A percentile compares a stretch with the other conserved stretches of the same genome.
Conservation (phyloP, 179 eudicot species). For the Actinidia arguta region DNA sequence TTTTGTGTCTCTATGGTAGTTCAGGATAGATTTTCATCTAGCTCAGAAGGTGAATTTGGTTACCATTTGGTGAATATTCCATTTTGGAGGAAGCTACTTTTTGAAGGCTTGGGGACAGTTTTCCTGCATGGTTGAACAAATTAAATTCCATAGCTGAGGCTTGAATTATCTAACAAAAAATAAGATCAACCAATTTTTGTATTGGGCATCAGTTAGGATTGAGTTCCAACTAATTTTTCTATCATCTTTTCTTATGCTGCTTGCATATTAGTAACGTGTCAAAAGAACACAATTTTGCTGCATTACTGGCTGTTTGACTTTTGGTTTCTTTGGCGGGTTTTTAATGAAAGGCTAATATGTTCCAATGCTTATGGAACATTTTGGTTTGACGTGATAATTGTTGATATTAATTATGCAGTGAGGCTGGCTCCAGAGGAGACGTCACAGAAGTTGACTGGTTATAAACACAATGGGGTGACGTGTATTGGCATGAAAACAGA, state of each 20-base stretch:
- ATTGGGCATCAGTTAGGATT: background rate
- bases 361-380: background rate
- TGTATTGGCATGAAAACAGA: constrained; percentile 98
- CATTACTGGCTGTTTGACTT: background rate
- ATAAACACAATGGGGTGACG: constrained; percentile 91
- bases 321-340: background rate
- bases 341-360: background rate
- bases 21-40: too few relatives aligned
- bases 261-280: too few relatives aligned
- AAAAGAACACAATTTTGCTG: too few relatives aligned
- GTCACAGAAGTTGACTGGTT: constrained; percentile 83
- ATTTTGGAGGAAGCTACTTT: too few relatives aligned
- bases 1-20: background rate
- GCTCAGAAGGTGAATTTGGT: too few relatives aligned
- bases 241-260: too few relatives aligned
- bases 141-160: background rate
- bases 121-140: too few relatives aligned
- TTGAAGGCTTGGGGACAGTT: too few relatives aligned
- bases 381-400: constrained; percentile 7
- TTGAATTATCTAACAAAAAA: background rate
- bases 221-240: background rate
- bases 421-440: constrained; percentile 98
- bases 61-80: too few relatives aligned
- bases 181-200: too few relatives aligned
- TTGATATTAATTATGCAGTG: constrained; percentile 56